Percentiles rank a stretch among this genome's conserved stretches.
These are phyloP conservation scores for Ceriops decandra DNA, from an alignment of 345 rosid species.

Conservation along the genomic window DNA sequence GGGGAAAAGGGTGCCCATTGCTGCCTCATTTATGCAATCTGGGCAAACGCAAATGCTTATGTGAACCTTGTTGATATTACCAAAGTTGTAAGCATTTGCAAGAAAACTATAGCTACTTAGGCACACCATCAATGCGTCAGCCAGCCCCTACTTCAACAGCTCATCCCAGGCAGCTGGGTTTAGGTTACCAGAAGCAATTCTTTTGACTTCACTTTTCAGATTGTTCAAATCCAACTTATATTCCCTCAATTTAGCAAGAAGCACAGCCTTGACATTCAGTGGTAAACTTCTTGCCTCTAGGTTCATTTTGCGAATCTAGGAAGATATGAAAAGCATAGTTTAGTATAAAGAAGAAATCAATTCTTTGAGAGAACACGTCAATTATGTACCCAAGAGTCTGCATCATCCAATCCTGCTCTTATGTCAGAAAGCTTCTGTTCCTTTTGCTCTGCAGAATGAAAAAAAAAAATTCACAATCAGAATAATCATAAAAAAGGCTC, in stretches of 20 bases:
- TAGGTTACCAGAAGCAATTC: conserved; percentile 20
- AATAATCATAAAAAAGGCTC: too few species aligned
- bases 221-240: conserved; percentile 34
- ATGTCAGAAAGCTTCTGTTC: conserved; percentile 29
- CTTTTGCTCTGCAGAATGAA: conserved; percentile 26
- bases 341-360: neutral
- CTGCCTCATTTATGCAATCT: too few species aligned
- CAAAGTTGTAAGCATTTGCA: neutral
- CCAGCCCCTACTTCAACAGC: conserved; percentile 29
- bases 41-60: neutral
- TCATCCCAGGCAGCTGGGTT: conserved; percentile 26
- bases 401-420: conserved; percentile 27
- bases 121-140: conserved; percentile 25
- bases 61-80: neutral
- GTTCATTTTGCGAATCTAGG: conserved; percentile 34
- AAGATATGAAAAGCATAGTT: neutral
- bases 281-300: conserved; percentile 32
- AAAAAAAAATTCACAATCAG: neutral
- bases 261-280: conserved; percentile 32
- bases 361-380: neutral
- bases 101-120: neutral
- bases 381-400: conserved; percentile 26
- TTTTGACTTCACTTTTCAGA: conserved; percentile 27
- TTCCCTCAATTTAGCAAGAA: conserved; percentile 35
- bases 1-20: neutral